Percentiles rank a stretch among this genome's conserved stretches.
phyloP scores from a whole-genome alignment of 208 protist species.

The Acanthamoeba sp. region DNA sequence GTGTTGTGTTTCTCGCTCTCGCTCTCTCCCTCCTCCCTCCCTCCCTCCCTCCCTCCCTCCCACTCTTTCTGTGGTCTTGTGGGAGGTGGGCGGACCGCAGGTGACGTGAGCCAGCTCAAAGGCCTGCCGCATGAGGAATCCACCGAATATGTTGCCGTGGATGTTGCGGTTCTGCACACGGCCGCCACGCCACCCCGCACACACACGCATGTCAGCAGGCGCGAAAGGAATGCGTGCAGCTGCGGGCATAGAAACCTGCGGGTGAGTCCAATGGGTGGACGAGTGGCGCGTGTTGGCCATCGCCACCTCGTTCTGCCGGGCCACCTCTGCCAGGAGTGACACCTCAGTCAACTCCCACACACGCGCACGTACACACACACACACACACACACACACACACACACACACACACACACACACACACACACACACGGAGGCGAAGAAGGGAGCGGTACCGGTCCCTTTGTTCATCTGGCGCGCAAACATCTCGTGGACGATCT shows the following conservation, averaged over 20 bases:
- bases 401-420: neutral
- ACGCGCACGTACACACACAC: too few relatives aligned
- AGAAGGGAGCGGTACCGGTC: neutral
- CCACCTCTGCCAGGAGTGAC: too few relatives aligned
- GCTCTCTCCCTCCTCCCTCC: too few relatives aligned
- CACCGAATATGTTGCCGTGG: conserved; percentile 74
- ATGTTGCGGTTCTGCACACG: conserved; percentile 69
- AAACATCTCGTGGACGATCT: conserved; percentile 61
- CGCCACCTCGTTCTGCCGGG: conserved; percentile 19
- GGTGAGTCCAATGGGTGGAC: conserved; percentile 70
- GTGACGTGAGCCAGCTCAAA: conserved; percentile 68
- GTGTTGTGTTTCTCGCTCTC: too few relatives aligned
- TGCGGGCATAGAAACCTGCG: neutral
- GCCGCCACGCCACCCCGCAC: too few relatives aligned
- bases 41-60: too few relatives aligned
- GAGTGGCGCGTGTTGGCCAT: conserved; percentile 13
- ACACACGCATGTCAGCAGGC: neutral
- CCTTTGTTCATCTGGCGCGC: conserved; percentile 27
- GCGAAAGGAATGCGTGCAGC: neutral
- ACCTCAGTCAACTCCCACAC: too few relatives aligned
- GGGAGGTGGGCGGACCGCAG: neutral
- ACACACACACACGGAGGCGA: neutral
- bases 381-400: too few relatives aligned
- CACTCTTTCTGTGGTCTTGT: too few relatives aligned
- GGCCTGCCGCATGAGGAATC: conserved; percentile 65